These are phyloP conservation scores for Tuber magnatum DNA, from an alignment of 495 filamentous ascomycete species.

Conservation along the genomic window DNA sequence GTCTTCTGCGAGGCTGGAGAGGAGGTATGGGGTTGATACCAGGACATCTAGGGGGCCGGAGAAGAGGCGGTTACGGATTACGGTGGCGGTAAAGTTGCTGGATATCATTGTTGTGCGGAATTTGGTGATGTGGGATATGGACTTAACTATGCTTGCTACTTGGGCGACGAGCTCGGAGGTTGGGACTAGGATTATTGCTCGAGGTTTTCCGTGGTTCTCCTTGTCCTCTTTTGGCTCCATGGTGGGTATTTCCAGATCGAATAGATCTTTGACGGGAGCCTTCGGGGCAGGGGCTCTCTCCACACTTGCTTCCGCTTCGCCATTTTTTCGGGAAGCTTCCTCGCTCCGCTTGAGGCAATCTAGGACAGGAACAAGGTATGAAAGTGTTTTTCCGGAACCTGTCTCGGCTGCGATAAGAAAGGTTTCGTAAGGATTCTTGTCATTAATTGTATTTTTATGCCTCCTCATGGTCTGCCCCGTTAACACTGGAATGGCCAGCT, in stretches of 20 bases:
- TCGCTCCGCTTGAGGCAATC: constrained; percentile 78
- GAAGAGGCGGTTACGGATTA: constrained; percentile 84
- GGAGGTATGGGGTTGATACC: constrained; percentile 78
- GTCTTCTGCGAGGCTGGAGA: constrained; percentile 72
- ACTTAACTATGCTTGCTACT: constrained; percentile 69
- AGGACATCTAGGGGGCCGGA: constrained; percentile 70
- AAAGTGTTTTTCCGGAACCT: constrained; percentile 90
- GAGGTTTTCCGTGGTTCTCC: constrained; percentile 65
- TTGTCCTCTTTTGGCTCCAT: constrained; percentile 47
- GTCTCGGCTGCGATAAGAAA: constrained; percentile 93
- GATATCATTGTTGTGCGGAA: constrained; percentile 73
- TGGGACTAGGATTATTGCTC: constrained; percentile 81
- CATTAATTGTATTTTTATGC: constrained; percentile 8
- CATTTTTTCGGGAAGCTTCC: constrained; percentile 42
- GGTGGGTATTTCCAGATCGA: constrained; percentile 48
- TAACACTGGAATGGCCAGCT: constrained; percentile 73
- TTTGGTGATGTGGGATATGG: constrained; percentile 71
- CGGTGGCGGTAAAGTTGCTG: constrained; percentile 61
- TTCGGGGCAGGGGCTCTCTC: constrained; percentile 47
- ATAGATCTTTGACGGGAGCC: constrained; percentile 47
- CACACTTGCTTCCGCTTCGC: constrained; percentile 50
- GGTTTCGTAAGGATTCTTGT: constrained; percentile 46
- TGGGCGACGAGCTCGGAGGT: constrained; percentile 90
- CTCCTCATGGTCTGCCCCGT: constrained; percentile 46
- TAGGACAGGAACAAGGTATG: constrained; percentile 75